Evolutionary conservation across 2,329 filamentous ascomycete species (phyloP), one percentile per base, ranked within the genome.

Genomic region (Sporothrix globosa): DNA sequence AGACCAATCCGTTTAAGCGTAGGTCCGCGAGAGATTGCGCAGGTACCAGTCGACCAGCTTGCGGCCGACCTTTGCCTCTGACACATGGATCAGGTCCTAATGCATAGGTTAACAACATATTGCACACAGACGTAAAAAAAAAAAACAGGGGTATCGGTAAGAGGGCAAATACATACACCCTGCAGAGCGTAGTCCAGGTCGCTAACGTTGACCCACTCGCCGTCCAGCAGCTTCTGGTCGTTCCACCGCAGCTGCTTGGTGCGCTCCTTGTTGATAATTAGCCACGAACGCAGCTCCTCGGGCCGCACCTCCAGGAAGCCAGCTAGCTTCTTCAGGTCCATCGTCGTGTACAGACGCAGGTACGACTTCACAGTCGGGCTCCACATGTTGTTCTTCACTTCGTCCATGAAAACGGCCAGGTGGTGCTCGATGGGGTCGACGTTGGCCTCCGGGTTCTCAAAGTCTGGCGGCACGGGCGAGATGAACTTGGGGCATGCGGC

Each of bases 401-500:
- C 96, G 76, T 97, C 94, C 95, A 99, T 98, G 87, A 99, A 99
- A 83, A 99, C 91, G 77, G 92, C 87, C 74, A 97, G 89, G 83
- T 99, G 95, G 86, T 99, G 96, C 84, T 99, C 95, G 75, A 97
- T 89, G 56, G 96, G 96, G 84, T 99, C 96, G 77, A 98, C 87
- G 86, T 99, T 99, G 83, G 94, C 83, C 82, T 94, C 90, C 74
- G 96, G 93, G 87, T 96, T 95, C 80, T 98, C 96, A 81, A 99
- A 99, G 84, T 99, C 94, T 68, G 96, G 96, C 71, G 94, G 93
- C 21, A 96, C 96, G 67, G 96, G 96, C 73, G 91, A 96, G 87
- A 99, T 99, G 87, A 99, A 99, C 86, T 97, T 98, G 82, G 96
- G 96, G 89, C 96, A 98, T n/a, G 96, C 92, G 73, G 91, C 87